Percentiles rank a stretch among this genome's conserved stretches.
phyloP scores from a whole-genome alignment of 2,329 filamentous ascomycete species.

The Penicillium concentricum region DNA sequence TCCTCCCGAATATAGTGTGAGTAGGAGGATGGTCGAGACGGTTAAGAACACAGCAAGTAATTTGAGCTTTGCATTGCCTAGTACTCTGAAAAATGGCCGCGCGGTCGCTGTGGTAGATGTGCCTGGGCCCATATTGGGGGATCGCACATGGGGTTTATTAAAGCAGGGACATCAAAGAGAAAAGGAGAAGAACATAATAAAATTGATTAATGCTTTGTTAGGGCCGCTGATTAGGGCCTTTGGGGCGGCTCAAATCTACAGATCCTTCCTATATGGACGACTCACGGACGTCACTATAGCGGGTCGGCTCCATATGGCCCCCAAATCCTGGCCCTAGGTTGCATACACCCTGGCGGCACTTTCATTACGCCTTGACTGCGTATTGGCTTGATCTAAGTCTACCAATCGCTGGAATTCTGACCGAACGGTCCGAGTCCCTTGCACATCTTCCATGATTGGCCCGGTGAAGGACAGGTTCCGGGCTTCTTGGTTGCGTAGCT shows the following conservation, averaged over 20 bases:
- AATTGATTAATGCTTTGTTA: background rate
- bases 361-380: background rate
- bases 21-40: background rate
- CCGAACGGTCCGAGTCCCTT: background rate
- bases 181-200: background rate
- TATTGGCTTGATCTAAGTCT: background rate
- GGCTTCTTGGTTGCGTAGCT: background rate
- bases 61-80: slow-evolving; percentile 5
- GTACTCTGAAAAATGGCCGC: background rate
- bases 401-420: background rate
- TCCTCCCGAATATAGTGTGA: background rate
- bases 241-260: background rate
- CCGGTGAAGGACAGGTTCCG: background rate
- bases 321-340: background rate
- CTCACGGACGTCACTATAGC: slow-evolving; percentile 7
- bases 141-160: background rate
- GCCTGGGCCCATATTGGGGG: background rate
- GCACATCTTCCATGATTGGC: background rate
- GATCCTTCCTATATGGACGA: background rate
- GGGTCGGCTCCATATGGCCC: background rate
- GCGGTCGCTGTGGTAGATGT: background rate
- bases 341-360: background rate
- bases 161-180: background rate
- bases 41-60: background rate
- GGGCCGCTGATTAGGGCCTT: background rate